Evolutionary conservation across 257 asterid genomes (phyloP), one percentile per base, ranked within the genome.

Genomic region (Solanum chaucha): DNA sequence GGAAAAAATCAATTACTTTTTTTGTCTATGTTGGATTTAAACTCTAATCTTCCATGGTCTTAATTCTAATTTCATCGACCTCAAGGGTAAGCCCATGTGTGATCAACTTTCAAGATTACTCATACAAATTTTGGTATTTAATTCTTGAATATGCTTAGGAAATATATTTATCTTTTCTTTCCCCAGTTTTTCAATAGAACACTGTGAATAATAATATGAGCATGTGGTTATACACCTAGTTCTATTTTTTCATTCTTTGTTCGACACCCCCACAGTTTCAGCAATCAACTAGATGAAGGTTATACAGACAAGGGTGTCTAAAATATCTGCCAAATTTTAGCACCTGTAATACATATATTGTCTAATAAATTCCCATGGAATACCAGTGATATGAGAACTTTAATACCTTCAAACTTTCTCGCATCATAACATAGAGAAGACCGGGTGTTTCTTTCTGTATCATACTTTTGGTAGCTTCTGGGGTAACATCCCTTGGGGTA

Each of bases 401-500:
- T 28, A 19, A 10, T 92, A 97, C 98, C 99, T 97, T 97, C 87
- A 97, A 88, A 89, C 99, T 95, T 92, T 95, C 99, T 91, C 87
- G 98, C 96, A 95, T 95, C 99, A 95, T 97, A 65, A 95, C 98
- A 90, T 94, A 90, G 44, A 93, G 94, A 86, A 97, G 94, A 86
- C 98, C 99, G 26, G 99, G 99, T 55, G 99, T 93, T 90, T 95
- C 98, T 93, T 92, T 97, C 89, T 94, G 94, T 89, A 97, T 92
- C 90, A 95, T 90, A 82, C 87, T 88, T 90, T 97, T 97, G 30
- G 99, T 97, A 83, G 99, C 99, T 93, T 97, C 99, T 1, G 99
- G 99, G 8, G 99, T 97, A 68, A 95, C 98, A 87, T 97, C 99
- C 89, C 99, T 92, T 44, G 99, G 99, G 83, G 99, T 93, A 87